phyloP scores from a whole-genome alignment of 306 rosid species.

The Nissolia schottii region DNA sequence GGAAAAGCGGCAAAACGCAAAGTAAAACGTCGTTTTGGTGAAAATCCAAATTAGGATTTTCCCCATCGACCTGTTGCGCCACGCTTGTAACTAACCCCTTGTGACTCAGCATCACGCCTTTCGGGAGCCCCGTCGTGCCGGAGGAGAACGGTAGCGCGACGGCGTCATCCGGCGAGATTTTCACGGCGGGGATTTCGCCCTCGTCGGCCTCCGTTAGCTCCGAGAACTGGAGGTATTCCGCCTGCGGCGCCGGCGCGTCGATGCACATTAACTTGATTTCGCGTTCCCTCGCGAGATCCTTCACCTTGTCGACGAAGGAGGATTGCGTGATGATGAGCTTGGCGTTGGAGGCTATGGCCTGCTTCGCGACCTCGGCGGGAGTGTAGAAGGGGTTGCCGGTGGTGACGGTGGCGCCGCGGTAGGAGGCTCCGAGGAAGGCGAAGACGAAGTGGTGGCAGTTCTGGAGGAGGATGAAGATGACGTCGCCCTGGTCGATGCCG shows the following conservation, averaged over 20 bases:
- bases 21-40: constrained; percentile 48
- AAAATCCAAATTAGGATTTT: constrained; percentile 53
- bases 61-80: constrained; percentile 76
- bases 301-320: constrained; percentile 40
- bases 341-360: constrained; percentile 39
- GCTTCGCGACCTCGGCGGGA: constrained; percentile 54
- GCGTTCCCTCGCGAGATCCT: constrained; percentile 28
- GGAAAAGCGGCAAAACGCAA: constrained; percentile 69
- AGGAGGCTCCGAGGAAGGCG: constrained; percentile 64
- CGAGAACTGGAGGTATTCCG: constrained; percentile 34
- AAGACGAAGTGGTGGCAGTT: constrained; percentile 64
- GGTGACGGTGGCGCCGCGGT: constrained; percentile 54
- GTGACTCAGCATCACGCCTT: constrained; percentile 77
- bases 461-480: constrained; percentile 76
- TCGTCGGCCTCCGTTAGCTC: constrained; percentile 35
- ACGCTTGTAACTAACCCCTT: constrained; percentile 54
- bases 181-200: constrained; percentile 37
- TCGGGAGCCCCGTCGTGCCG: constrained; percentile 71
- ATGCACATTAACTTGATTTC: constrained; percentile 31
- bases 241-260: constrained; percentile 16
- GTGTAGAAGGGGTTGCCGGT: constrained; percentile 64
- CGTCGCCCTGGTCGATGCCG: constrained; percentile 53
- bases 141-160: constrained; percentile 77
- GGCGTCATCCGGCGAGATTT: constrained; percentile 57
- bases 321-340: constrained; percentile 51